Percentiles rank a stretch among this genome's conserved stretches.
phyloP scores from a whole-genome alignment of 1,139 yeast genomes.

The Candida frijolesensis region DNA sequence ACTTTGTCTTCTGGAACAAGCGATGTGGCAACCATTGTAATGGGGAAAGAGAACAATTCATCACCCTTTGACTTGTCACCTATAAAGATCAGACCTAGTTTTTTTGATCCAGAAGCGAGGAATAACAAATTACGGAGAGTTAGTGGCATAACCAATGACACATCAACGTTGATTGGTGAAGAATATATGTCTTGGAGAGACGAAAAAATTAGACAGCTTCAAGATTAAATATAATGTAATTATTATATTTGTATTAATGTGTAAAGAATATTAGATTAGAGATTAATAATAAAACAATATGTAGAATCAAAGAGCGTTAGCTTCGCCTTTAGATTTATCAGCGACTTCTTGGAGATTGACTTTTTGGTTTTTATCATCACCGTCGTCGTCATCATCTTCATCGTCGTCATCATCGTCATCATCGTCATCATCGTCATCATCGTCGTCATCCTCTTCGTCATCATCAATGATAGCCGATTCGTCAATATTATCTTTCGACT shows the following conservation, averaged over 20 bases:
- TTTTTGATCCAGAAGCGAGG: slow-evolving; percentile 2
- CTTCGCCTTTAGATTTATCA: not conserved
- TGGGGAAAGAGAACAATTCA: slow-evolving; percentile 19
- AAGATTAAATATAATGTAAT: slow-evolving; percentile 12
- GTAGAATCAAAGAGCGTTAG: slow-evolving; percentile 1
- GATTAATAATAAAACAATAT: not conserved
- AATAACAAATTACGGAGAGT: slow-evolving; percentile 12
- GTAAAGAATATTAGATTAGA: not conserved
- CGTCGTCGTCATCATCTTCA: slow-evolving; percentile 34
- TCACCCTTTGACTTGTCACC: slow-evolving; percentile 16
- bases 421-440: slow-evolving; percentile 47
- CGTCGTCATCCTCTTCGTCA: slow-evolving; percentile 49
- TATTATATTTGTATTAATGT: slow-evolving; percentile 11
- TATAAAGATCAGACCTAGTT: slow-evolving; percentile 9
- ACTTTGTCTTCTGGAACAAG: no score
- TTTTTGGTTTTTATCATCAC: slow-evolving; percentile 18
- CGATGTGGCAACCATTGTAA: not conserved
- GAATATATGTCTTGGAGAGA: slow-evolving; percentile 47
- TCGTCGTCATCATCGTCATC: slow-evolving; percentile 45
- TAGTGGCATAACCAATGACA: slow-evolving; percentile 32
- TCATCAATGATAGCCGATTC: slow-evolving; percentile 41
- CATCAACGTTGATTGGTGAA: slow-evolving; percentile 44
- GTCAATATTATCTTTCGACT: slow-evolving; percentile 35
- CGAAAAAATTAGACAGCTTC: slow-evolving; percentile 39
- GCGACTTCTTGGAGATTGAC: slow-evolving; percentile 20